These are phyloP conservation scores for Clarireedia sp. DNA, from an alignment of 2,329 filamentous ascomycete genomes.

Conservation along the genomic window DNA sequence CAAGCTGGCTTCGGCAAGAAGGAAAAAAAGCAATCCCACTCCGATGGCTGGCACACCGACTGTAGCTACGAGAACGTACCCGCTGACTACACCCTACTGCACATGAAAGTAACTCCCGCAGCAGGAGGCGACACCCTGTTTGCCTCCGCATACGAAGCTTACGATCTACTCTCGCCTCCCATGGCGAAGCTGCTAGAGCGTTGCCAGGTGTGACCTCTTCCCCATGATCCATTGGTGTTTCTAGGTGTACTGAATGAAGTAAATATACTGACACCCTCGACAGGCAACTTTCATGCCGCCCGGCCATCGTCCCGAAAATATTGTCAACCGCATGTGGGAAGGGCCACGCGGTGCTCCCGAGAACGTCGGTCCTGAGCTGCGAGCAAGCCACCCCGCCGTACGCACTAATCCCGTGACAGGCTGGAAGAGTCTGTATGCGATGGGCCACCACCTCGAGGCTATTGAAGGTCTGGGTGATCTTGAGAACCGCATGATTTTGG, in stretches of 20 bases:
- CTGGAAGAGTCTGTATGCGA: slow-evolving; percentile 47
- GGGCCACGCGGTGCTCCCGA: slow-evolving; percentile 43
- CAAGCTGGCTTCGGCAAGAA: background rate
- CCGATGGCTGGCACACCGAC: slow-evolving; percentile 41
- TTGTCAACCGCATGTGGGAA: slow-evolving; percentile 34
- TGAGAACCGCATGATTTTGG: slow-evolving; percentile 42
- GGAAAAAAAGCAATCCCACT: slow-evolving; percentile 10
- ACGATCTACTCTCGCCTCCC: slow-evolving; percentile 42
- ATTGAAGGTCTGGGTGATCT: slow-evolving; percentile 46
- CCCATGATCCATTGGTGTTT: background rate
- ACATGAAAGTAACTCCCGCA: slow-evolving; percentile 45
- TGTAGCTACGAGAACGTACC: slow-evolving; percentile 40
- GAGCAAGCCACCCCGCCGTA: slow-evolving; percentile 37
- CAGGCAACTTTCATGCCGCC: slow-evolving; percentile 36
- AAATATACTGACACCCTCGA: background rate
- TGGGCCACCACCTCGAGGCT: slow-evolving; percentile 42
- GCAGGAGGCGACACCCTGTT: slow-evolving; percentile 34
- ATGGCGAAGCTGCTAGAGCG: slow-evolving; percentile 28
- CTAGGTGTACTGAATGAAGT: background rate
- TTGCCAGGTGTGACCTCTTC: background rate
- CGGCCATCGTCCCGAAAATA: slow-evolving; percentile 36
- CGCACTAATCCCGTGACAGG: slow-evolving; percentile 53
- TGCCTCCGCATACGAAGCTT: slow-evolving; percentile 36
- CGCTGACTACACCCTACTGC: slow-evolving; percentile 44
- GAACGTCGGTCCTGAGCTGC: slow-evolving; percentile 45